A percentile compares a stretch with the other conserved stretches of the same genome.
Conservation (phyloP, 1,284 basidiomycete genomes). For the Moesziomyces sp. region DNA sequence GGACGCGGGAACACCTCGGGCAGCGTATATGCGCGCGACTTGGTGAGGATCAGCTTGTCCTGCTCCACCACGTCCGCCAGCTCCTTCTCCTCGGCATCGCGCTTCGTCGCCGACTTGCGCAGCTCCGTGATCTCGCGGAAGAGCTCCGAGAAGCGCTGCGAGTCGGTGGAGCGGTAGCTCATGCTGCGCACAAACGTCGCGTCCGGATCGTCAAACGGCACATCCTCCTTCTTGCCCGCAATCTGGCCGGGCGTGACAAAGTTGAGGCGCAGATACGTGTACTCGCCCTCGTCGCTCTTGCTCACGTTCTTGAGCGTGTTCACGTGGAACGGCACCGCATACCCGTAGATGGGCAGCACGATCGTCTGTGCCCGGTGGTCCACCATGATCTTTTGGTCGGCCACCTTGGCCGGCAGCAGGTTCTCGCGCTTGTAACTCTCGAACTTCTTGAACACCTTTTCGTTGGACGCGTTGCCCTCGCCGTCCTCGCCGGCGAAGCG, state of each 20-base stretch:
- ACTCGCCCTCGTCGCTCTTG: constrained; percentile 96
- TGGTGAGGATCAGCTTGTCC: constrained; percentile 85
- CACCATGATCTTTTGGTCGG: constrained; percentile 79
- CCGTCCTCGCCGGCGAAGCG: constrained; percentile 76
- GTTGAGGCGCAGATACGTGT: constrained; percentile 94
- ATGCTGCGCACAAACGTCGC: constrained; percentile 96
- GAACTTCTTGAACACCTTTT: constrained; percentile 86
- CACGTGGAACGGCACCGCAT: constrained; percentile 96
- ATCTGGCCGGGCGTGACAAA: constrained; percentile 98
- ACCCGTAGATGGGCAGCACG: constrained; percentile 91
- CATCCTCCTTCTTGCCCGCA: constrained; percentile 98
- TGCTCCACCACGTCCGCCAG: constrained; percentile 98
- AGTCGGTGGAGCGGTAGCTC: constrained; percentile 90
- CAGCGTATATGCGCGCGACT: constrained; percentile 72
- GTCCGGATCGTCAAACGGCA: constrained; percentile 97
- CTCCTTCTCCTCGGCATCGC: constrained; percentile 96
- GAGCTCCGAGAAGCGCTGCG: constrained; percentile 86
- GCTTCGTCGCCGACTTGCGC: constrained; percentile 96
- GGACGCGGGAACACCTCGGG: constrained; percentile 94
- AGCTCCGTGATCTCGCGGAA: constrained; percentile 92
- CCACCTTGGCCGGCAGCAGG: constrained; percentile 76
- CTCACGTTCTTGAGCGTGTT: constrained; percentile 98
- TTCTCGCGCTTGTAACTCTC: constrained; percentile 96
- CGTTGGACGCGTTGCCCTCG: constrained; percentile 74
- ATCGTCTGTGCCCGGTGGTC: constrained; percentile 91